phyloP scores from a whole-genome alignment of 371 early-diverging fungal genomes.

The Actinomortierella ambigua region DNA sequence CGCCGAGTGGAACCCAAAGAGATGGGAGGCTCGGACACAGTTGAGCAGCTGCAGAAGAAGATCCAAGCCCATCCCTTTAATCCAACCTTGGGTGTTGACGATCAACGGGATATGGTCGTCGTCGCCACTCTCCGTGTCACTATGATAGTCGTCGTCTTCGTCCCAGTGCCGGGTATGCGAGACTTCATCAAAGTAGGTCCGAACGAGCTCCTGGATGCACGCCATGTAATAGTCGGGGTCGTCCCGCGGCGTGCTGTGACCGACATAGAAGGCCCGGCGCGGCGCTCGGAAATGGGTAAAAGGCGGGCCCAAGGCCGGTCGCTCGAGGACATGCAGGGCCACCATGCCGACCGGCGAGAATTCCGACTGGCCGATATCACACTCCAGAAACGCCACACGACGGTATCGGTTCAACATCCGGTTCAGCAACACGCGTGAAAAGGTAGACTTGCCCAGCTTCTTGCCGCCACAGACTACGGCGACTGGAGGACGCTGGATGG shows the following conservation, averaged over 20 bases:
- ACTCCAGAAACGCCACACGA: constrained; percentile 76
- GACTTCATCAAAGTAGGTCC: constrained; percentile 54
- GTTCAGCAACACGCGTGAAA: constrained; percentile 69
- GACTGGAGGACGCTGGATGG: constrained; percentile 45
- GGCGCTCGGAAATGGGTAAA: constrained; percentile 74
- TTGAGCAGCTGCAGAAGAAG: constrained; percentile 64
- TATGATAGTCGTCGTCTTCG: constrained; percentile 26
- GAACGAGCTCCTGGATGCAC: constrained; percentile 59
- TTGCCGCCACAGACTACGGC: constrained; percentile 69
- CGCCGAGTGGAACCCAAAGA: constrained; percentile 53
- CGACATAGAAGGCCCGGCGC: constrained; percentile 67
- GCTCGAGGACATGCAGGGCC: constrained; percentile 67
- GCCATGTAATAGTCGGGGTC: constrained; percentile 75
- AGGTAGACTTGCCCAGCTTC: constrained; percentile 83
- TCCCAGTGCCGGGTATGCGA: constrained; percentile 37
- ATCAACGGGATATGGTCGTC: constrained; percentile 66
- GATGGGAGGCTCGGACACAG: constrained; percentile 55
- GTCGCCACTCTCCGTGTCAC: constrained; percentile 21
- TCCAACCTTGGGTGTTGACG: constrained; percentile 87
- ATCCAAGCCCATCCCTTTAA: constrained; percentile 76
- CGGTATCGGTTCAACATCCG: constrained; percentile 58
- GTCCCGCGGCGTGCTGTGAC: constrained; percentile 63
- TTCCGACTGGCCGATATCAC: constrained; percentile 85
- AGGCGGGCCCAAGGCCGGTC: constrained; percentile 77
- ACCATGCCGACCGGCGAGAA: constrained; percentile 75